Evolutionary conservation across 1,284 basidiomycete species (phyloP).

Genomic region (Ustilago sp.): DNA sequence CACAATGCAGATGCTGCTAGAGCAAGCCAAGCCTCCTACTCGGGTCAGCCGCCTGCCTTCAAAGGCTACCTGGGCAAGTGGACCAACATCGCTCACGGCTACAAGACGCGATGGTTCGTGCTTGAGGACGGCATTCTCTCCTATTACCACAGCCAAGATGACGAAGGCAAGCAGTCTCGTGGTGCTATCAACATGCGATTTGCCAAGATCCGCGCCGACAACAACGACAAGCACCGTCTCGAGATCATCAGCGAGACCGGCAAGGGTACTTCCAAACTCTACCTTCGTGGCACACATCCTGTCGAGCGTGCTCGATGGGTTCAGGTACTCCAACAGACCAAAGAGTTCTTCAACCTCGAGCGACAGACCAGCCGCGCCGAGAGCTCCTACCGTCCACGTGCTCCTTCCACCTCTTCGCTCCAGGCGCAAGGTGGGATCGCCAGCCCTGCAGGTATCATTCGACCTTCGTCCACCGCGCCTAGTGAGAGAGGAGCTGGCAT

Average conservation of each 20-base stretch:
- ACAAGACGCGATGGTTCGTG: slow-evolving; percentile 94
- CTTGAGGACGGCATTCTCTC: slow-evolving; percentile 82
- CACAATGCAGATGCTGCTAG: slow-evolving; percentile 61
- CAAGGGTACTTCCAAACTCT: slow-evolving; percentile 80
- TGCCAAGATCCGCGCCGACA: slow-evolving; percentile 72
- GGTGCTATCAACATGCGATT: slow-evolving; percentile 90
- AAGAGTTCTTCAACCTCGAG: slow-evolving; percentile 59
- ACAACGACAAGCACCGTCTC: slow-evolving; percentile 79
- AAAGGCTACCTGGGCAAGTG: slow-evolving; percentile 78
- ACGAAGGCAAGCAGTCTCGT: slow-evolving; percentile 86
- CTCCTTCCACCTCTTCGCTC: slow-evolving; percentile 40
- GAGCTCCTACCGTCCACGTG: slow-evolving; percentile 39
- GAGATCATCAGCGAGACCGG: slow-evolving; percentile 77
- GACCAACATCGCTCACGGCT: slow-evolving; percentile 88
- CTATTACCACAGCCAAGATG: slow-evolving; percentile 88
- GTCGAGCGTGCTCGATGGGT: slow-evolving; percentile 67
- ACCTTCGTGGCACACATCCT: slow-evolving; percentile 82
- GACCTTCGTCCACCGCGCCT: slow-evolving; percentile 39
- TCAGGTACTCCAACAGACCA: slow-evolving; percentile 64
- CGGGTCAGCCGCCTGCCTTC: slow-evolving; percentile 61
- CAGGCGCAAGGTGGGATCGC: not conserved
- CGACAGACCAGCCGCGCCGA: slow-evolving; percentile 49
- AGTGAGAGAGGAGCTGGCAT: slow-evolving; percentile 42
- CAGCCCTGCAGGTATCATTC: slow-evolving; percentile 25
- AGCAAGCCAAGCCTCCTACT: slow-evolving; percentile 72